Conservation (phyloP, 2,329 filamentous ascomycete species). For the Albophoma yamanashiensis region DNA sequence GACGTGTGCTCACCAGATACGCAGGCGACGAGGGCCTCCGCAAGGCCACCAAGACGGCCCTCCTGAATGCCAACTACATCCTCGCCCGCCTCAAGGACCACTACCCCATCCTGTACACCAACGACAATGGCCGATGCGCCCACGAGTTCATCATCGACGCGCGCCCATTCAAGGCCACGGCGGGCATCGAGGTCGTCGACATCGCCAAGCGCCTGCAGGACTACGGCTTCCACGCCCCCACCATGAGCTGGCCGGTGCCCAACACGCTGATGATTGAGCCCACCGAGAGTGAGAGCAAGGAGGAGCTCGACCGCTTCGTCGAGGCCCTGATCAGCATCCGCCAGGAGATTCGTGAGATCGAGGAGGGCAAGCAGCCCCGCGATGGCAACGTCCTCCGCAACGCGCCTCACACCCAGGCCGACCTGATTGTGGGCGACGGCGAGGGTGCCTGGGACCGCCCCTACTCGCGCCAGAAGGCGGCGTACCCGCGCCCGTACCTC, state of each 20-base stretch:
- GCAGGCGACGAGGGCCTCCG: constrained; percentile 54
- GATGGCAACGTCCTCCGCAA: constrained; percentile 81
- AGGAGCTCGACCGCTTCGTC: constrained; percentile 87
- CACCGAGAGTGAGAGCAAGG: constrained; percentile 85
- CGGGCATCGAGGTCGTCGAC: constrained; percentile 84
- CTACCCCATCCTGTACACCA: constrained; percentile 91
- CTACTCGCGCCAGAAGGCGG: constrained; percentile 73
- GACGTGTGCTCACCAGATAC: not conserved
- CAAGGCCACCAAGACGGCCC: constrained; percentile 79
- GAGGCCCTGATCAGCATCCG: constrained; percentile 83
- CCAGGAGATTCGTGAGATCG: constrained; percentile 71
- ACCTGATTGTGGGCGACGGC: constrained; percentile 53
- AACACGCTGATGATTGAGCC: constrained; percentile 98
- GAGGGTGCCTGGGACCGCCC: constrained; percentile 63
- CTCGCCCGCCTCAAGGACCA: constrained; percentile 75
- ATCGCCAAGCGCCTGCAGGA: constrained; percentile 95
- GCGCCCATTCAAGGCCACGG: constrained; percentile 71
- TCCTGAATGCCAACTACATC: constrained; percentile 98
- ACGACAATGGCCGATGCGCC: constrained; percentile 75
- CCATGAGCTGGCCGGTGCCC: constrained; percentile 92
- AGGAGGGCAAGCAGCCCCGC: constrained; percentile 64
- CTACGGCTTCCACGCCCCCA: constrained; percentile 94
- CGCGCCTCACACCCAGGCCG: constrained; percentile 74
- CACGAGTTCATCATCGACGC: constrained; percentile 96
- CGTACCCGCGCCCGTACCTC: constrained; percentile 74